Evolutionary conservation across 169 alveolate genomes (phyloP).

Genomic region (Condylostoma magnum): DNA sequence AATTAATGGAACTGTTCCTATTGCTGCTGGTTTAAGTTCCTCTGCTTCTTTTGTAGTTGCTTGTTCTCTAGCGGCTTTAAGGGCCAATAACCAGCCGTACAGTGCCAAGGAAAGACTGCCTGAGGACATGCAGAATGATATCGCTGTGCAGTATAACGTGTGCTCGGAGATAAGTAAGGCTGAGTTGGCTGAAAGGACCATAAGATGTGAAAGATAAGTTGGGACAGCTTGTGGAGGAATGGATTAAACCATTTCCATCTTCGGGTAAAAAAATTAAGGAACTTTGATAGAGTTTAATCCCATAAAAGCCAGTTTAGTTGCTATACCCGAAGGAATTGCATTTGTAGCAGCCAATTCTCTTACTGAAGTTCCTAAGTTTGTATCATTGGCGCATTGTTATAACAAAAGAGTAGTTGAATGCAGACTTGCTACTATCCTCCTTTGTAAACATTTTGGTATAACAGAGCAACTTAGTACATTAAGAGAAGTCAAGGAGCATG

Average conservation of each 20-base stretch:
- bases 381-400: conserved; percentile 55
- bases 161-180: background rate
- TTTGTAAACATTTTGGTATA: conserved; percentile 2
- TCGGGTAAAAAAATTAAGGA: conserved; percentile 58
- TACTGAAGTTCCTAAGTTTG: conserved; percentile 55
- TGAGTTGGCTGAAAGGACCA: conserved; percentile 37
- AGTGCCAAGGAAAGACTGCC: conserved; percentile 32
- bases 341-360: conserved; percentile 70
- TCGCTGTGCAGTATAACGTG: background rate
- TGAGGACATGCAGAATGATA: conserved; percentile 24
- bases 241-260: conserved; percentile 74
- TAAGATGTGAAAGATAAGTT: conserved; percentile 54
- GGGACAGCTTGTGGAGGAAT: conserved; percentile 84
- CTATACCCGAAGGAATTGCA: conserved; percentile 50
- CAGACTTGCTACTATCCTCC: conserved; percentile 49
- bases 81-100: conserved; percentile 38
- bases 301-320: conserved; percentile 36
- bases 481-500: conserved; percentile 33
- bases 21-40: conserved; percentile 74
- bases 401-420: conserved; percentile 79
- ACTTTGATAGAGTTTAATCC: conserved; percentile 69
- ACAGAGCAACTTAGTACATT: conserved; percentile 15
- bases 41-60: conserved; percentile 57
- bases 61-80: conserved; percentile 46
- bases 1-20: conserved; percentile 65